phyloP scores from a whole-genome alignment of 306 rosid species.

The Castanea sativa region DNA sequence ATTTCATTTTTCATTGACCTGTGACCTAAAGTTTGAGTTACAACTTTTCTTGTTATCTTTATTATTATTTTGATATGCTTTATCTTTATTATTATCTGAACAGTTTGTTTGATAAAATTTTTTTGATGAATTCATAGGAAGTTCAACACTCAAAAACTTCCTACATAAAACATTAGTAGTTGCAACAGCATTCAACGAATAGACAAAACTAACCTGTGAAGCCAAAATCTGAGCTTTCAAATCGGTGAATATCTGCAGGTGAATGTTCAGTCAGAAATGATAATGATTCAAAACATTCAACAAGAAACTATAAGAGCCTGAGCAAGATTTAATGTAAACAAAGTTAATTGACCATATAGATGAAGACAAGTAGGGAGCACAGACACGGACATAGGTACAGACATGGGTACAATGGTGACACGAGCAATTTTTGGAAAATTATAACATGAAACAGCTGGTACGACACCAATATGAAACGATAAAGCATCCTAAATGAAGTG shows the following conservation, averaged over 20 bases:
- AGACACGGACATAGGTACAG: no score
- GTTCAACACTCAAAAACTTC: background rate
- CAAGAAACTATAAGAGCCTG: background rate
- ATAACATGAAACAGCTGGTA: no score
- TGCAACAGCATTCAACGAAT: background rate
- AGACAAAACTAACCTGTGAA: conserved; percentile 44
- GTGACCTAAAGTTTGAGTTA: no score
- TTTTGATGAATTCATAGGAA: no score
- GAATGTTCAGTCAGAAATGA: background rate
- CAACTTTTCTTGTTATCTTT: no score
- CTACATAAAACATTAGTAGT: background rate
- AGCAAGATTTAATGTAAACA: no score
- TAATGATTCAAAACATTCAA: background rate
- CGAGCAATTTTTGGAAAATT: no score
- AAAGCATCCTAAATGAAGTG: no score
- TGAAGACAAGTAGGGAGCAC: background rate
- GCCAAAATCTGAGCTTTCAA: conserved; percentile 53
- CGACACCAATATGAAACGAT: no score
- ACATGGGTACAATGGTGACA: no score
- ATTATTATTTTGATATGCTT: background rate
- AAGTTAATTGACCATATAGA: background rate
- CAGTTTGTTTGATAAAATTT: background rate
- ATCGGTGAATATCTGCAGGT: conserved; percentile 54
- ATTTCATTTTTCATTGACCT: no score
- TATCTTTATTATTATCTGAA: background rate